Base-by-base conservation (phyloP, 257 asterid species). In the Solanum habrochaites region DNA sequence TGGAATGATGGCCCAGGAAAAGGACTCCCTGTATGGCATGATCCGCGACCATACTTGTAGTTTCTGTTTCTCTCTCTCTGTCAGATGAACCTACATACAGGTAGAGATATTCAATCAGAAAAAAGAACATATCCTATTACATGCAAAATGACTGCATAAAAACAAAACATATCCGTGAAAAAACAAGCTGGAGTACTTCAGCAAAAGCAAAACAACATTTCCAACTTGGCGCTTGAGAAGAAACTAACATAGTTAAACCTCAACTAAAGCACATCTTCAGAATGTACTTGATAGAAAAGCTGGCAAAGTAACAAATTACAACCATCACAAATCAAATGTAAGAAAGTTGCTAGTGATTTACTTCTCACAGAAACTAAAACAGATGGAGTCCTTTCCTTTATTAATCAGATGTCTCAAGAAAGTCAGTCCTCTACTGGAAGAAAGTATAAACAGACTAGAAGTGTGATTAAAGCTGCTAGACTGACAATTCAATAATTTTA, bases 1-100 rank as follows among this genome's bases (percentile, higher is more conserved):
- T 21, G 99, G 99, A 88, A 97, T 93, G 83, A 97, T 94, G 86
- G 98, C 99, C 99, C 98, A 97, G 62, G 99, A 93, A 93, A 97
- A 97, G 78, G 99, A 90, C 92, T 97, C 99, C 88, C 94, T 91
- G 87, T 96, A 91, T 78, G 99, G 98, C 99, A 97, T 97, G 90
- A 97, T 91, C 89, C 96, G 95, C 81, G 99, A 95, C 99, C 99
- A 97, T 75, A 96, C 97, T 95, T 97, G 99, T 89, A 97, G 92
- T 87, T 95, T 97, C 92, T 97, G 99, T 90, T 92, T 97, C 93
- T 97, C 99, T 93, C 99, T 92, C 91, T 97, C 99, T 40, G 98
- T 93, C 87, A 96, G 92, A 90, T 94, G 96, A 88, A 91, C 99
- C 99, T 97, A 89, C 86, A 86, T 82, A 81, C 66, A 88, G 75